Evolutionary conservation across 257 asterid species (phyloP), one percentile per base, ranked within the genome.

Genomic region (Striga asiatica): DNA sequence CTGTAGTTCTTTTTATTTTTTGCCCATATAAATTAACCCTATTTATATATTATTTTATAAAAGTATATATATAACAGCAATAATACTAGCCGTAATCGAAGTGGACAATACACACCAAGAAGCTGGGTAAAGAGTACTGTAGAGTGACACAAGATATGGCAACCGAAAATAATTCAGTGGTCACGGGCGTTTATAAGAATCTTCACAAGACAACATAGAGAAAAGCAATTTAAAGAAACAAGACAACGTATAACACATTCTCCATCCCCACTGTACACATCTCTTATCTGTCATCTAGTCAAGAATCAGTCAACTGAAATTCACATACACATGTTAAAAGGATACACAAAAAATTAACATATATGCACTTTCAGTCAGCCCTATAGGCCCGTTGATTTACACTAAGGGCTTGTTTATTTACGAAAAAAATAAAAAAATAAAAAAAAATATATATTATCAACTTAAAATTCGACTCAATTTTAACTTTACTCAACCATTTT

Each of bases 161-260:
- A n/a, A n/a, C n/a, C n/a, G n/a, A n/a, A 37, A 37, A 3, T 8
- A 19, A 51, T 18, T 32, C 35, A 35, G 42, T 35, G 13, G 72
- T 71, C 70, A 71, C 66, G 66, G 66, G 77, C 37, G 37, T 52
- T 50, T 24, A 38, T 9, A 50, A 60, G 50, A 9, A 46, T 20
- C 16, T 48, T 65, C 76, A 49, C 69, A 61, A 54, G 54, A 39
- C 23, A 27, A 39, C 60, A 53, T 54, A 18, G 59, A 27, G n/a
- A 69, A 14, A 64, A 38, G 32, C 32, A 45, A n/a, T 42, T 32
- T 18, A 24, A 58, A 38, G 49, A 27, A 4, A 23, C 46, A 1
- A 22, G 17, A 19, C 2, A 37, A 16, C 0, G 27, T n/a, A n/a
- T n/a, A n/a, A n/a, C 24, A n/a, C 19, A 29, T 52, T 19, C 48